These are phyloP conservation scores for Amborella trichopoda DNA, from an alignment of 164 flowering plant species.

Conservation along the genomic window DNA sequence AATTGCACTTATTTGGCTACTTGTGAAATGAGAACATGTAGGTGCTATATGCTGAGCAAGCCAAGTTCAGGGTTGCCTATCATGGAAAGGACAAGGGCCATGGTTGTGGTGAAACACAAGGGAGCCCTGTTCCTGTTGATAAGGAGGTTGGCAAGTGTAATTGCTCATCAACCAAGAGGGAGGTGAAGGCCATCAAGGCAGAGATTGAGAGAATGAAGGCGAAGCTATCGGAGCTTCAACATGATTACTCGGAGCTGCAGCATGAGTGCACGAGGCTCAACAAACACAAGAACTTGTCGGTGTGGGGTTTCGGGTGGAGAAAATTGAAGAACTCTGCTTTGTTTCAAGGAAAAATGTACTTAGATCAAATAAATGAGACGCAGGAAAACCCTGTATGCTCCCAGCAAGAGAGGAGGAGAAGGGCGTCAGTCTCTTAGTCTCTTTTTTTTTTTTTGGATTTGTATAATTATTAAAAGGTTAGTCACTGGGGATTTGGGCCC, in stretches of 20 bases:
- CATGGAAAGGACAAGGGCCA: conserved; percentile 26
- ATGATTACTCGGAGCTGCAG: conserved; percentile 43
- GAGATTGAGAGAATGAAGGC: conserved; percentile 49
- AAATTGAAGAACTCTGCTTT: conserved; percentile 39
- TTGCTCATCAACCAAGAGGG: conserved; percentile 29
- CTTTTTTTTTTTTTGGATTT: too few relatives aligned
- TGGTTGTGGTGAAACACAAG: conserved; percentile 10
- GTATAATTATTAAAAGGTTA: too few relatives aligned
- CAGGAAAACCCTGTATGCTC: background rate
- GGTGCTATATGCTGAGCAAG: conserved; percentile 74
- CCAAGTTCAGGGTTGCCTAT: conserved; percentile 51
- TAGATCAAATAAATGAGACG: conserved; percentile 14
- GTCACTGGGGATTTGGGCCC: too few relatives aligned
- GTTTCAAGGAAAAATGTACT: conserved; percentile 19
- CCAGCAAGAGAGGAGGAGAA: background rate
- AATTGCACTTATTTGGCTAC: too few relatives aligned
- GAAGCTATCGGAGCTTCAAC: conserved; percentile 43
- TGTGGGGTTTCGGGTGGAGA: conserved; percentile 49
- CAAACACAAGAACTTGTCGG: conserved; percentile 20
- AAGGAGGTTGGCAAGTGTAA: conserved; percentile 25
- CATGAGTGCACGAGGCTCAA: conserved; percentile 33
- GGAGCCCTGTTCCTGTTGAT: too few relatives aligned
- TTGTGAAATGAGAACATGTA: too few relatives aligned
- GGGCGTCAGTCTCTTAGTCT: background rate
- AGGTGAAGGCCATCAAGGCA: conserved; percentile 33